phyloP scores from a whole-genome alignment of 768 basidiomycete species.

The Leccinum arenicola region DNA sequence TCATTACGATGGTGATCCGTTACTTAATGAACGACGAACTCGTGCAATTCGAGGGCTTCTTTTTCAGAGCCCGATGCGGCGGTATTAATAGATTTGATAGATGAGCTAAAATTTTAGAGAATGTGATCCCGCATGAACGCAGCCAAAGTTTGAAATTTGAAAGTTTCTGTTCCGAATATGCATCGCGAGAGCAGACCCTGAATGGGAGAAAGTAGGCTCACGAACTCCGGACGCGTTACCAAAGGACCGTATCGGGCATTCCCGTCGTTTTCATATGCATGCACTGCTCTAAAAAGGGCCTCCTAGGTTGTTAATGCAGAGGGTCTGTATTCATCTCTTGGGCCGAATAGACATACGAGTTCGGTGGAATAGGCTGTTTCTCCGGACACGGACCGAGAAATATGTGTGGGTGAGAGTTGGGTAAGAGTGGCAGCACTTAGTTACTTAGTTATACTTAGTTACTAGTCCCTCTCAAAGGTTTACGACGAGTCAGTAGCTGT shows the following conservation, averaged over 20 bases:
- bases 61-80: neutral
- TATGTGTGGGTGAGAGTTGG: too few relatives aligned
- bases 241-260: neutral
- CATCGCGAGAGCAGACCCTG: neutral
- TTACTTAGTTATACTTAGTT: too few relatives aligned
- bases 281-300: neutral
- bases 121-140: neutral
- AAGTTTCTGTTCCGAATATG: neutral
- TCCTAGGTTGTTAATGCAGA: neutral
- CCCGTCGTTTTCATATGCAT: neutral
- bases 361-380: neutral
- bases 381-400: neutral
- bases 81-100: neutral
- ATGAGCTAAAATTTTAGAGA: neutral
- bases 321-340: neutral
- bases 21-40: neutral
- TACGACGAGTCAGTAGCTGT: too few relatives aligned
- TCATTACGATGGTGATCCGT: neutral
- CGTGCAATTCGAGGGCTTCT: neutral
- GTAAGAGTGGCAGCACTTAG: too few relatives aligned
- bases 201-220: neutral
- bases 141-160: neutral
- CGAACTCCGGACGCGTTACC: neutral
- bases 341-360: neutral
- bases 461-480: too few relatives aligned